phyloP scores from a whole-genome alignment of 345 rosid species.

The Isatis tinctoria region DNA sequence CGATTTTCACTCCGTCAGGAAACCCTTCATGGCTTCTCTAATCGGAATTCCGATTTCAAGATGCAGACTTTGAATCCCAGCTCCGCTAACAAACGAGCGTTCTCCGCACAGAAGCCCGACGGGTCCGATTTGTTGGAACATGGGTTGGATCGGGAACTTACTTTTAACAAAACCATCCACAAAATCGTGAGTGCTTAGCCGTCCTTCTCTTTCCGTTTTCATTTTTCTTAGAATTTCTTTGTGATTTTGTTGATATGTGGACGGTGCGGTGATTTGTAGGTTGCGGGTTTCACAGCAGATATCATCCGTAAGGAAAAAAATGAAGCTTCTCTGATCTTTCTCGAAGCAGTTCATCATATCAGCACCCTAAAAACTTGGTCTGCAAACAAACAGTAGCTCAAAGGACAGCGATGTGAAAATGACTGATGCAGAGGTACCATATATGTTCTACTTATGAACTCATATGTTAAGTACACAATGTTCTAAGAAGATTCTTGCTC shows the following conservation, averaged over 20 bases:
- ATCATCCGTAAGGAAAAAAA: too few species aligned
- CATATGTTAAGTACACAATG: background rate
- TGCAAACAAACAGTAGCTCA: conserved; percentile 47
- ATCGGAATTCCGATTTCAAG: conserved; percentile 47
- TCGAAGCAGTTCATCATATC: too few species aligned
- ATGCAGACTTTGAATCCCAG: conserved; percentile 71
- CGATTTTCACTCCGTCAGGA: conserved; percentile 65
- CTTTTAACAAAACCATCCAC: conserved; percentile 51
- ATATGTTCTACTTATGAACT: background rate
- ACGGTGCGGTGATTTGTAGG: conserved; percentile 44
- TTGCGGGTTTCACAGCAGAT: conserved; percentile 98
- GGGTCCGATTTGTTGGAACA: conserved; percentile 47
- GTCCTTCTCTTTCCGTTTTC: too few species aligned
- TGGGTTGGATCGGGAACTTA: conserved; percentile 68
- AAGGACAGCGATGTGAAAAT: conserved; percentile 69
- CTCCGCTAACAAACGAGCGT: conserved; percentile 24
- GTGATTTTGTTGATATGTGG: background rate
- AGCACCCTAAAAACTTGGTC: conserved; percentile 81
- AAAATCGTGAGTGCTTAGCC: conserved; percentile 59
- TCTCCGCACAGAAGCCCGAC: conserved; percentile 36
- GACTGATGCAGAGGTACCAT: conserved; percentile 68
- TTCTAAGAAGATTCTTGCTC: background rate
- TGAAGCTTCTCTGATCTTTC: too few species aligned
- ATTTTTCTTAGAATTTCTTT: too few species aligned
- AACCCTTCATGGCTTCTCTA: conserved; percentile 43